A percentile compares a stretch with the other conserved stretches of the same genome.
These are phyloP conservation scores for Cryoendolithus antarcticus DNA, from an alignment of 2,329 filamentous ascomycete species.

Conservation along the genomic window DNA sequence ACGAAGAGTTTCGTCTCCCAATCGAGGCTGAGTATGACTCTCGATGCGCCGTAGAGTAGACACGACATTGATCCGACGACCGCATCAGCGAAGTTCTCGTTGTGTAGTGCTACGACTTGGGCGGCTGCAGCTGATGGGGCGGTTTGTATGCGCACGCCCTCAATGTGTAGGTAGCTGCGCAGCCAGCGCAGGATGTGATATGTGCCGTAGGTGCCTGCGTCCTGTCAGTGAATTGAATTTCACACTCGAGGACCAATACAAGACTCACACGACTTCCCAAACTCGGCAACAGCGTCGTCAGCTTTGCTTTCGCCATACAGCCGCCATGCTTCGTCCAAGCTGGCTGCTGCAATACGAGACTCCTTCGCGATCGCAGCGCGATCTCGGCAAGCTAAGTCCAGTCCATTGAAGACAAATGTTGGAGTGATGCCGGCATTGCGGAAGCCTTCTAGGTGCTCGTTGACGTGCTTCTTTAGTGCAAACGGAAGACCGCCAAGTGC, in stretches of 20 bases:
- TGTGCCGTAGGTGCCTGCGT: conserved; percentile 54
- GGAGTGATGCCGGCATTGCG: conserved; percentile 55
- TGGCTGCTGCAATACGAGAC: conserved; percentile 13
- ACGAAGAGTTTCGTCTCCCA: conserved; percentile 56
- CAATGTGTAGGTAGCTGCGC: conserved; percentile 58
- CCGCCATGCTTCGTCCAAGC: conserved; percentile 57
- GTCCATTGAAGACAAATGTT: conserved; percentile 84
- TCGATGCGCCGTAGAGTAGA: conserved; percentile 72
- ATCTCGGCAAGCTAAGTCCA: conserved; percentile 37
- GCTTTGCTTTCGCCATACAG: conserved; percentile 74
- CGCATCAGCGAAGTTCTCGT: conserved; percentile 55
- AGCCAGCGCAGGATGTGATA: conserved; percentile 66
- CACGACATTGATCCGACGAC: conserved; percentile 77
- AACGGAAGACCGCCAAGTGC: conserved; percentile 81
- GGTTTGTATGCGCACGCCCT: conserved; percentile 62
- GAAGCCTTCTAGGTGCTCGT: conserved; percentile 63
- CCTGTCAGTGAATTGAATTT: conserved; percentile 7
- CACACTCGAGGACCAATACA: too few relatives aligned
- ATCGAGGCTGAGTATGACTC: conserved; percentile 56
- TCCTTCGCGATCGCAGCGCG: conserved; percentile 15
- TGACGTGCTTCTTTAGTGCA: conserved; percentile 59
- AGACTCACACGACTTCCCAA: conserved; percentile 62
- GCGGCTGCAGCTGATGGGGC: conserved; percentile 80
- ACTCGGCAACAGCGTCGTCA: conserved; percentile 69
- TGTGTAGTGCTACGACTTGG: conserved; percentile 59